Evolutionary conservation across 2,329 filamentous ascomycete genomes (phyloP).

Genomic region (Stagonosporopsis vannaccii): DNA sequence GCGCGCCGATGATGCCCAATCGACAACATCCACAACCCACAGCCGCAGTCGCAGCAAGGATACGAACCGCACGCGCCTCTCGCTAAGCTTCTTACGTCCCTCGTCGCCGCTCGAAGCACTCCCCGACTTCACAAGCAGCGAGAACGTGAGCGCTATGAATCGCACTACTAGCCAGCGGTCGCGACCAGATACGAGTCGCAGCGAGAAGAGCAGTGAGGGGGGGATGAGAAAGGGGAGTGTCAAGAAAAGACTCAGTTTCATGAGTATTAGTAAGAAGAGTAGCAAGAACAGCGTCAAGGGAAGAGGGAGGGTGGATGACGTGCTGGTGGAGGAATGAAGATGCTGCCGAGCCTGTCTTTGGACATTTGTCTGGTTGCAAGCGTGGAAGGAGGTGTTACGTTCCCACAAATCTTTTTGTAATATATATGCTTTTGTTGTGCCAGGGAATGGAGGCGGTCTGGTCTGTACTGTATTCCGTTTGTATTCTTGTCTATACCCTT

Average conservation of each 20-base stretch:
- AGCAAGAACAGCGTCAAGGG: conserved; percentile 61
- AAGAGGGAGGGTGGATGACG: conserved; percentile 31
- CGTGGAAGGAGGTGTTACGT: too few relatives aligned
- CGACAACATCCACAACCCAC: conserved; percentile 29
- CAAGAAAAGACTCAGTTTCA: conserved; percentile 78
- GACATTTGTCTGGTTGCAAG: too few relatives aligned
- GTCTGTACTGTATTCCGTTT: conserved; percentile 8
- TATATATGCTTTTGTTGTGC: background rate
- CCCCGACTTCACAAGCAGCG: conserved; percentile 28
- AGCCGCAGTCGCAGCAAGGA: conserved; percentile 47
- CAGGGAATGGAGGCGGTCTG: background rate
- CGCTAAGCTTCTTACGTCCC: conserved; percentile 40
- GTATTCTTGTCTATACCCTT: conserved; percentile 17
- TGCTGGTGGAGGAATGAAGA: conserved; percentile 44
- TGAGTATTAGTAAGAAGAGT: conserved; percentile 76
- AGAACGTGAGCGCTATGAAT: conserved; percentile 14
- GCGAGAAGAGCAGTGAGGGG: conserved; percentile 51
- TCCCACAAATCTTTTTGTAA: too few relatives aligned
- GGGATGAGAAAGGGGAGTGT: conserved; percentile 63
- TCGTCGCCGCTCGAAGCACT: conserved; percentile 42
- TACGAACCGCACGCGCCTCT: conserved; percentile 34
- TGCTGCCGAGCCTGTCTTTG: background rate
- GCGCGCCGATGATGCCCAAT: conserved; percentile 32
- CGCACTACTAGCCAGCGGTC: conserved; percentile 28
- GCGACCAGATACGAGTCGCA: conserved; percentile 44